Conservation (phyloP, 805 yeast genomes). For the Alloascoidea hylecoeti region DNA sequence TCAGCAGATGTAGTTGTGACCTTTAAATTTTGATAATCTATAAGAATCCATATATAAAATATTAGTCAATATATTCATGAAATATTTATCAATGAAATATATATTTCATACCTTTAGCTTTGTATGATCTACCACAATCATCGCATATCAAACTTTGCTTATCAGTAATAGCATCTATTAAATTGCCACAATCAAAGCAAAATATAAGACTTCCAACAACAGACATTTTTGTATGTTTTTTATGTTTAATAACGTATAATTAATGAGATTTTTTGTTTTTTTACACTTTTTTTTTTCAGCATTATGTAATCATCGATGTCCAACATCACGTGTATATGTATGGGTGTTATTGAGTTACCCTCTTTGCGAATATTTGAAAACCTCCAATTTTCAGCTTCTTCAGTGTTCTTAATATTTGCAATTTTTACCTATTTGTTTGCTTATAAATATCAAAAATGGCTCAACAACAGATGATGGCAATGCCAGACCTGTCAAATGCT, state of each 20-base stretch:
- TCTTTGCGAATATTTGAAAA: too few species aligned
- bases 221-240: slow-evolving; percentile 40
- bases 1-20: slow-evolving; percentile 83
- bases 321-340: too few species aligned
- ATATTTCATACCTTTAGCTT: slow-evolving; percentile 20
- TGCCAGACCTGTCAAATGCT: slow-evolving; percentile 96
- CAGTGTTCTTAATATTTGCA: too few species aligned
- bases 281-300: too few species aligned
- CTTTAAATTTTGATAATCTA: slow-evolving; percentile 59
- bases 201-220: slow-evolving; percentile 92
- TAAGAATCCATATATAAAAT: neutral
- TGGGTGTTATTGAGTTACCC: too few species aligned
- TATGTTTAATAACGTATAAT: too few species aligned
- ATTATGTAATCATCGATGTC: too few species aligned
- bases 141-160: slow-evolving; percentile 39
- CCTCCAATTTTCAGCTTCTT: too few species aligned
- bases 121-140: slow-evolving; percentile 29
- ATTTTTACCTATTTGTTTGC: too few species aligned
- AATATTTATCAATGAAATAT: neutral
- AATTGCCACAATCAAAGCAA: slow-evolving; percentile 86
- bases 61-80: neutral
- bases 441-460: slow-evolving; percentile 8
- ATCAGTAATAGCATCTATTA: slow-evolving; percentile 55
- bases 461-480: slow-evolving; percentile 23
- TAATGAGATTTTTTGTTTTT: too few species aligned